Evolutionary conservation across 805 yeast genomes (phyloP), one percentile per base, ranked within the genome.

Genomic region (Limtongia smithiae): DNA sequence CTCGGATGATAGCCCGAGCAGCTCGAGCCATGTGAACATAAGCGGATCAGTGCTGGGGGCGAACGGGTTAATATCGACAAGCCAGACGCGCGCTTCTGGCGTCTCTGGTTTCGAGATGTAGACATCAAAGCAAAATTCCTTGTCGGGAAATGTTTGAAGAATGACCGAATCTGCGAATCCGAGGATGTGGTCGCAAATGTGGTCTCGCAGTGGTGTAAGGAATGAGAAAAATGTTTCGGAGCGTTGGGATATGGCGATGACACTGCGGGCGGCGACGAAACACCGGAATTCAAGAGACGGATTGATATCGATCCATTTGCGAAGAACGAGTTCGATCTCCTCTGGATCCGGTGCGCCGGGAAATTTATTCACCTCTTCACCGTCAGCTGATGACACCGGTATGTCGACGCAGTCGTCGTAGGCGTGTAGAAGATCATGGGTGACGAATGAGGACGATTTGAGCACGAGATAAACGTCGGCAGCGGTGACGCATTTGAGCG

Each of bases 211-310:
- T 0, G 74, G 75, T 5, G 69, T 74, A 35, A 93, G 70, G 59
- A 79, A 93, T 28, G 79, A 81, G 62, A 90, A 93, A 62, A 77
- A 83, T 65, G 90, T 87, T 62, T 88, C 71, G 64, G 93, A 97
- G 46, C 98, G 71, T 65, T 91, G 98, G 1, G 89, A 75, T 1
- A 83, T 79, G 0, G 85, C 97, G 4, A 90, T 64, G 5, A 93
- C 69, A 39, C 71, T 68, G 2, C 81, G 67, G 46, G 81, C 76
- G 48, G 76, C 75, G 1, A 93, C 85, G 68, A 89, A 93, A 28
- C 90, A 80, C 50, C 99, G 74, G 64, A 93, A 93, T 65, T 93
- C 99, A 60, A 89, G 70, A 0, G 97, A 87, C 0, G 97, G 97
- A 56, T 86, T 88, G 36, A 91, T 69, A 41, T 77, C 76, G 37